Conservation (phyloP, 805 yeast species). For the Wickerhamiella azymoides region DNA sequence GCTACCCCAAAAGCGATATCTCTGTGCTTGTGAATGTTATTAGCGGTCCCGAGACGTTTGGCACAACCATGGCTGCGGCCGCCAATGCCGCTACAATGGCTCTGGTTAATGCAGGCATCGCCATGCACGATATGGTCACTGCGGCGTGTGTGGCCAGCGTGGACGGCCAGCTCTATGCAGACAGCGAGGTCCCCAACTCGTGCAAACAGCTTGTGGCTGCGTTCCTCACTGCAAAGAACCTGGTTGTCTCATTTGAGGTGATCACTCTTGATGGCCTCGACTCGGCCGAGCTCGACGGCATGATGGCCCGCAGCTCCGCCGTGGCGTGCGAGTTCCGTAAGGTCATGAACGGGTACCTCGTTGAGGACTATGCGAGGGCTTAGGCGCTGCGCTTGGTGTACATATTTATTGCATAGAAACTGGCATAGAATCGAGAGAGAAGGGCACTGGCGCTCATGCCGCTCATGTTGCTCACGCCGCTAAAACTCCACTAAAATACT, state of each 20-base stretch:
- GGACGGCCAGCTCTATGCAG: conserved; percentile 10
- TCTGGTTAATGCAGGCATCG: conserved; percentile 72
- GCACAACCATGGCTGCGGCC: conserved; percentile 33
- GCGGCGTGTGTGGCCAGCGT: conserved; percentile 20
- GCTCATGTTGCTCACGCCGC: no score
- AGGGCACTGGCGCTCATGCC: no score
- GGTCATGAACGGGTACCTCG: conserved; percentile 15
- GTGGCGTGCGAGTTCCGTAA: conserved; percentile 15
- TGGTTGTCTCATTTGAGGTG: conserved; percentile 17
- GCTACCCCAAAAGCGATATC: conserved; percentile 83
- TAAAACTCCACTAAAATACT: no score
- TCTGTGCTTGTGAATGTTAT: conserved; percentile 62
- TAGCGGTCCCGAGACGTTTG: conserved; percentile 29
- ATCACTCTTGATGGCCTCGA: conserved; percentile 12
- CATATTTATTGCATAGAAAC: not conserved
- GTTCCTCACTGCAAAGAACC: conserved; percentile 12
- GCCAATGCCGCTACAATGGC: conserved; percentile 60
- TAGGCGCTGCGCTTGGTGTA: not conserved
- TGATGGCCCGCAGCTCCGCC: conserved; percentile 14
- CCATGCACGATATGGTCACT: conserved; percentile 61
- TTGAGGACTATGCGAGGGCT: conserved; percentile 17
- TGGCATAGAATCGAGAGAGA: no score
- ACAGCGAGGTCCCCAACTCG: conserved; percentile 11
- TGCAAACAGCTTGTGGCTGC: conserved; percentile 17
- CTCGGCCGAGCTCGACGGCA: conserved; percentile 8